Base-by-base conservation (phyloP, 768 basidiomycete species). In the Amanita pseudoporphyria region DNA sequence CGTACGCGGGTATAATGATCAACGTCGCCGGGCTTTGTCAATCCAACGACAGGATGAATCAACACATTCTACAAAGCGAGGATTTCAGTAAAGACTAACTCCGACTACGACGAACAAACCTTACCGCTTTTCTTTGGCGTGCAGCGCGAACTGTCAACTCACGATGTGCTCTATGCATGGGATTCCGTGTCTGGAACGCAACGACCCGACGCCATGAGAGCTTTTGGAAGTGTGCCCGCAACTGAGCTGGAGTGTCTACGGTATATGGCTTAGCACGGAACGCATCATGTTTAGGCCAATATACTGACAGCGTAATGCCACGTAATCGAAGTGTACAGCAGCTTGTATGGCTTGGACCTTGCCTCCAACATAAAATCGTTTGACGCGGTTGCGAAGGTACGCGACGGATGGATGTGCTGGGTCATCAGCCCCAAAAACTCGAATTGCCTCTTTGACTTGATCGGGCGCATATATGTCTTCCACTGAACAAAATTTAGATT, bases 121-220 rank as follows among this genome's bases (percentile, higher is more conserved):
- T 47, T 21, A 74, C 74, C 16, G 94, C 92, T 65, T 94, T 87
- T 46, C 82, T 81, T 62, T 90, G 86, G 53, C 96, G 87, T 19
- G 96, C 95, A 16, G 96, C 96, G 53, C 95, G 89, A 51, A 99
- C 86, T 28, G 96, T 98, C 39, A 99, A 78, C 64, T 99, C 96
- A 47, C 96, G 85, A 64, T 99, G 96, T 13, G 96, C 96, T 49
- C 96, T 81, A 66, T 99, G 96, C 96, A 99, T 99, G 1, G 96
- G 96, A 71, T 99, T 99, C 52, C 96, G 83, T n/a, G 94, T 96
- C 67, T 95, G 93, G 81, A 99, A 99, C 13, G 94, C 96, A 56
- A 98, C 95, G 35, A 99, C 92, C 63, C 87, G 91, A 58, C 82
- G 74, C 96, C 96, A 98, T 9, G 96, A 82, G 53, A 99, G 75